Evolutionary conservation across 345 rosid genomes (phyloP).

Genomic region (thale cress (Arabidopsis thaliana)): DNA sequence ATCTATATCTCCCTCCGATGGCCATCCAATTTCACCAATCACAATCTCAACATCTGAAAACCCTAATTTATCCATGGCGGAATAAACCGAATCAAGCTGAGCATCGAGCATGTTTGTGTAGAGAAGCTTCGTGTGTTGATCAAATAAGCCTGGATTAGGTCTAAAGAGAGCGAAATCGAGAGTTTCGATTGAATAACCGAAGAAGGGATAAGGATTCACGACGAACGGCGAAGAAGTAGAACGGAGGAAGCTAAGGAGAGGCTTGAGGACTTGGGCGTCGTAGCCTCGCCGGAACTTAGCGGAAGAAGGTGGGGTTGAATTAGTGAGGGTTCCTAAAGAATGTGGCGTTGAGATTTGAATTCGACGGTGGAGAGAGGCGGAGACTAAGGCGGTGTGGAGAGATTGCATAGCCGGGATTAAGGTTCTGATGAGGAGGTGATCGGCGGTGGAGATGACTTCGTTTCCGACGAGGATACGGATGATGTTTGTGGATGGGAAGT

Average conservation of each 20-base stretch:
- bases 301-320: constrained; percentile 72
- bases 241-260: constrained; percentile 74
- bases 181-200: constrained; percentile 67
- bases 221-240: constrained; percentile 70
- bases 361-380: constrained; percentile 57
- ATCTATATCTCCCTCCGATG: constrained; percentile 63
- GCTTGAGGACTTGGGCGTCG: constrained; percentile 64
- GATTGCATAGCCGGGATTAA: constrained; percentile 78
- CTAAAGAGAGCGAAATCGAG: constrained; percentile 78
- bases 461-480: constrained; percentile 84
- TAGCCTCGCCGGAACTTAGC: constrained; percentile 75
- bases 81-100: constrained; percentile 85
- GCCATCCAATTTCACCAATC: constrained; percentile 94
- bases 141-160: constrained; percentile 67
- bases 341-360: constrained; percentile 87
- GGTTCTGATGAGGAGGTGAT: constrained; percentile 51
- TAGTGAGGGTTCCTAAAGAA: constrained; percentile 70
- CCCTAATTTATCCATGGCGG: constrained; percentile 73
- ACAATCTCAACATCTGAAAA: constrained; percentile 75
- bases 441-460: constrained; percentile 68
- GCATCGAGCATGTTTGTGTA: constrained; percentile 90
- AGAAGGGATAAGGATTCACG: constrained; percentile 87
- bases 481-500: constrained; percentile 67
- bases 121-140: constrained; percentile 51
- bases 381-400: constrained; percentile 71